A percentile compares a stretch with the other conserved stretches of the same genome.
These are phyloP conservation scores for Pyrenophora tritici-repentis DNA, from an alignment of 2,329 filamentous ascomycete species.

Conservation along the genomic window DNA sequence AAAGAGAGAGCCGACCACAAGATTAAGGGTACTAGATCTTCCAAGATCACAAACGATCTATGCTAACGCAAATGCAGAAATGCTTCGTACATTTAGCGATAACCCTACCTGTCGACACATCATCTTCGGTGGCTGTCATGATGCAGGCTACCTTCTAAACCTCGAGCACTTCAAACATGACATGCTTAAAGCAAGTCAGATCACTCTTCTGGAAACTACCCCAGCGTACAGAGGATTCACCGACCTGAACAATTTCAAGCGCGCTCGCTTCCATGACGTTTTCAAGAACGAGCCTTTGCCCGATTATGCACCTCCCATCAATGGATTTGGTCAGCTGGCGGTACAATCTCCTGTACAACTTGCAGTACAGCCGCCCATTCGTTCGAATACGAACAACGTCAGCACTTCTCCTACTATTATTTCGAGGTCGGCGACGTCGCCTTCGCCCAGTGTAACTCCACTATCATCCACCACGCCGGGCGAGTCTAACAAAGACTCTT, in stretches of 20 bases:
- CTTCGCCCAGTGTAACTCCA: constrained; percentile 28
- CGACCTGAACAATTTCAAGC: constrained; percentile 48
- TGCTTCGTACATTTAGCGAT: constrained; percentile 52
- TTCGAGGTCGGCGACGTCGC: constrained; percentile 16
- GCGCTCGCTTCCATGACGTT: constrained; percentile 47
- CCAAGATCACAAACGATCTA: neutral
- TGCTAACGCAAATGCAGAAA: constrained; percentile 42
- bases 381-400: constrained; percentile 21
- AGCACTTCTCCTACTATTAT: constrained; percentile 17
- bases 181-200: constrained; percentile 41
- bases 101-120: constrained; percentile 55
- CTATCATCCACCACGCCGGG: constrained; percentile 18
- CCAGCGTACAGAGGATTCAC: constrained; percentile 50
- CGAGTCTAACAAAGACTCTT: constrained; percentile 24
- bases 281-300: constrained; percentile 51
- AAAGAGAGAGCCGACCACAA: constrained; percentile 56
- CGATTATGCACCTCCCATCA: constrained; percentile 22
- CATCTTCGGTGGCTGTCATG: constrained; percentile 55
- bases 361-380: constrained; percentile 17
- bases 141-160: constrained; percentile 53
- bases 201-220: constrained; percentile 54
- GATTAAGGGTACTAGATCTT: constrained; percentile 45
- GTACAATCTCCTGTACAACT: constrained; percentile 15
- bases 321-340: constrained; percentile 2
- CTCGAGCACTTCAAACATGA: constrained; percentile 54